Conservation (phyloP, 352 stramenopile genomes). For the Globisporangium spinosum region DNA sequence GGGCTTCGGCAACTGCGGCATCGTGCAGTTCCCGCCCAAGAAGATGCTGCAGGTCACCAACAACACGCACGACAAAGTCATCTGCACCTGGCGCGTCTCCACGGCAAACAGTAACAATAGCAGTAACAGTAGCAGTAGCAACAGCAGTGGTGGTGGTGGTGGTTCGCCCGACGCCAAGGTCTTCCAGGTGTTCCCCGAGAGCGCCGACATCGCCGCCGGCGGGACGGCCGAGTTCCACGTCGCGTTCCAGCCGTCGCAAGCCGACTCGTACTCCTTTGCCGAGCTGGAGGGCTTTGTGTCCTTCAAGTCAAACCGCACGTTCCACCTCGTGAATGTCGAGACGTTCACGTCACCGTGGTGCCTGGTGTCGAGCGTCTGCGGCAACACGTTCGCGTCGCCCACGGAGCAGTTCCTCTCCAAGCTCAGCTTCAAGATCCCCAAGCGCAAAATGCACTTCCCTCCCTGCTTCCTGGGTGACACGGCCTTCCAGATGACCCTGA, state of each 20-base stretch:
- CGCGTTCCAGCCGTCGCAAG: constrained; percentile 63
- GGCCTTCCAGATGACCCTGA: constrained; percentile 85
- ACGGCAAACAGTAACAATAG: constrained; percentile 17
- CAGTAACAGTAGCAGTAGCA: constrained; percentile 2
- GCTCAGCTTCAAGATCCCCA: constrained; percentile 49
- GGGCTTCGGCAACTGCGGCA: constrained; percentile 75
- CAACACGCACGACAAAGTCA: constrained; percentile 86
- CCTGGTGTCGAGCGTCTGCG: constrained; percentile 60
- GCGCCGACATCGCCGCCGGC: constrained; percentile 77
- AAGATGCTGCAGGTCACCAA: constrained; percentile 82
- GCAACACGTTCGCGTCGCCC: constrained; percentile 85
- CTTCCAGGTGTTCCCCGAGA: constrained; percentile 77
- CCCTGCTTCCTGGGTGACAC: constrained; percentile 85
- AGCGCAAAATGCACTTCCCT: constrained; percentile 77
- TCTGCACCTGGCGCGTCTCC: constrained; percentile 65
- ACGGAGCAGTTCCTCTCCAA: constrained; percentile 89
- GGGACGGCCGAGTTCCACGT: constrained; percentile 77
- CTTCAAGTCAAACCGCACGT: constrained; percentile 93
- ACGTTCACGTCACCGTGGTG: constrained; percentile 91
- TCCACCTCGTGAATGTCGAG: constrained; percentile 90
- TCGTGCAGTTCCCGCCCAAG: constrained; percentile 57
- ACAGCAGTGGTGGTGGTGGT: not conserved
- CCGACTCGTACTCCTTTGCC: constrained; percentile 88
- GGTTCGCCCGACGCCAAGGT: not conserved
- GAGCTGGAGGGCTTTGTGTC: constrained; percentile 87